Conservation (phyloP, 2,329 filamentous ascomycete genomes). For the Scedosporium boydii region DNA sequence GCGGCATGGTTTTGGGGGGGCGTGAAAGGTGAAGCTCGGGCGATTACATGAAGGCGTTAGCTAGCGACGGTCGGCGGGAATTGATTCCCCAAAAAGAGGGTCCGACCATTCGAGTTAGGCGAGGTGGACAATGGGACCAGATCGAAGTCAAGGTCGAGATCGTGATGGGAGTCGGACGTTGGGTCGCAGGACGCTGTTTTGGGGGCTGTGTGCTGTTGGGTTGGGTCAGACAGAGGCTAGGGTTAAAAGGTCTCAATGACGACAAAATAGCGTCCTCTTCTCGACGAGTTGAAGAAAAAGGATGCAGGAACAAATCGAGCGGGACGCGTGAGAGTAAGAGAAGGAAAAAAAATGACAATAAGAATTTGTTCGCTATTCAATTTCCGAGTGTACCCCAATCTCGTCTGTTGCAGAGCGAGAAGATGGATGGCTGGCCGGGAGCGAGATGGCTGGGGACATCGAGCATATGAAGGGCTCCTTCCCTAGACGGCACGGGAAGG, state of each 20-base stretch:
- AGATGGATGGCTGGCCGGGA: not conserved
- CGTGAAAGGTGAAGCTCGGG: not conserved
- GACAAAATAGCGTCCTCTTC: not conserved
- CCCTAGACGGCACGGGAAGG: not conserved
- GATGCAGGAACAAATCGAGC: not conserved
- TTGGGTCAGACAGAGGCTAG: too few species aligned
- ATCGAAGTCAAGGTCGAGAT: not conserved
- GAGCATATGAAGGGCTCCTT: not conserved
- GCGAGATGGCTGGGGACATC: not conserved
- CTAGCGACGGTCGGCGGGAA: not conserved
- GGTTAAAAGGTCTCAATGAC: not conserved
- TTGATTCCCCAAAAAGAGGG: not conserved
- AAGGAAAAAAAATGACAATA: not conserved
- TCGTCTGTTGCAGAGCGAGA: not conserved
- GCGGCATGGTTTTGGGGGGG: conserved; percentile 37
- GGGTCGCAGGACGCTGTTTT: too few species aligned
- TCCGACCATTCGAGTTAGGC: conserved; percentile 1
- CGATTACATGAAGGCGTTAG: conserved; percentile 6
- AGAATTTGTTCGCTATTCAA: not conserved
- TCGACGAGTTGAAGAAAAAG: not conserved
- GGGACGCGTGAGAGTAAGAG: not conserved
- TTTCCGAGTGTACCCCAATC: too few species aligned
- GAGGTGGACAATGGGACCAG: not conserved
- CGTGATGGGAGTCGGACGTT: not conserved
- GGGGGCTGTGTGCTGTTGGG: not conserved